phyloP scores from a whole-genome alignment of 2,329 filamentous ascomycete genomes.

The Penicillium sp. region DNA sequence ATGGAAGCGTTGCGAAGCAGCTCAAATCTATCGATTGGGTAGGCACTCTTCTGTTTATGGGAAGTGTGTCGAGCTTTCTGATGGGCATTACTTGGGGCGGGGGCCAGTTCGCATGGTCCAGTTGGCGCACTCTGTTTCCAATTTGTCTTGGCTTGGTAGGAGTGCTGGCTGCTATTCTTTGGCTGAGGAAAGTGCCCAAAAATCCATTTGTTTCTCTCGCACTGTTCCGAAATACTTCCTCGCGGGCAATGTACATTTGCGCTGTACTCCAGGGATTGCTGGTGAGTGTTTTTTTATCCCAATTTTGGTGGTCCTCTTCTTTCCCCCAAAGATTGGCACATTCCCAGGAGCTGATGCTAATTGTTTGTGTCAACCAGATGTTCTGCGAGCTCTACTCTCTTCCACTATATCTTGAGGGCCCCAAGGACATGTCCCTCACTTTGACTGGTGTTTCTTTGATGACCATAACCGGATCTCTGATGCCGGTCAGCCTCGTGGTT shows the following conservation, averaged over 20 bases:
- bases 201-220: slow-evolving; percentile 5
- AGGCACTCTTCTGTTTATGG: slow-evolving; percentile 41
- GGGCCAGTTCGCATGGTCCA: slow-evolving; percentile 38
- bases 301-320: not conserved
- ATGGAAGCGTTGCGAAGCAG: not conserved
- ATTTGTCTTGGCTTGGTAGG: slow-evolving; percentile 34
- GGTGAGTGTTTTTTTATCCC: not conserved
- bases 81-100: slow-evolving; percentile 44
- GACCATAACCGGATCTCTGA: not conserved
- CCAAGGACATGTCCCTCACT: not conserved
- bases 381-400: slow-evolving; percentile 10
- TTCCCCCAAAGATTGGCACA: too few species aligned
- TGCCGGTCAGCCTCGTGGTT: not conserved
- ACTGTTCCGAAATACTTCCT: slow-evolving; percentile 3
- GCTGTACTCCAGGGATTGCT: not conserved
- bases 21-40: slow-evolving; percentile 39
- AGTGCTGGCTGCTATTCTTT: slow-evolving; percentile 31
- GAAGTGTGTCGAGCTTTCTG: slow-evolving; percentile 37
- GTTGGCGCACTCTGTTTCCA: slow-evolving; percentile 37
- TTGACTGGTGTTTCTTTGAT: not conserved
- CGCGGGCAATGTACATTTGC: slow-evolving; percentile 2
- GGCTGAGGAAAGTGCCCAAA: slow-evolving; percentile 21
- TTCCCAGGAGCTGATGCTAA: not conserved
- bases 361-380: slow-evolving; percentile 1
- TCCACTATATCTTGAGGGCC: slow-evolving; percentile 2